Conservation (phyloP, 2,329 filamentous ascomycete genomes). For the Stemphylium vesicarium region DNA sequence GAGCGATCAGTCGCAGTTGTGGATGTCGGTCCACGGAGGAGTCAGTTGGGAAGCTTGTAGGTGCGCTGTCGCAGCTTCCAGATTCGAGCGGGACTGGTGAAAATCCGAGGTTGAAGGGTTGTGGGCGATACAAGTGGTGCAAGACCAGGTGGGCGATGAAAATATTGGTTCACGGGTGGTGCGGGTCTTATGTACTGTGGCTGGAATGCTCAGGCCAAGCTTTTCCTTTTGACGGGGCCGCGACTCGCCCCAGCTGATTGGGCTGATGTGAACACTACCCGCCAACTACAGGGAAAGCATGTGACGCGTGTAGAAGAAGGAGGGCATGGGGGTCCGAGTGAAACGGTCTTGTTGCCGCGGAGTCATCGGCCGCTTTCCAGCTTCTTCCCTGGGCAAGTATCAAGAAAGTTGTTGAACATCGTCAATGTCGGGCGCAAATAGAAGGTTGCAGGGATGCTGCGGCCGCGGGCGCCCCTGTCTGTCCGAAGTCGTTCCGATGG, state of each 20-base stretch:
- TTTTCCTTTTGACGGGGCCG: slow-evolving; percentile 11
- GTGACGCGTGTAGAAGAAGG: slow-evolving; percentile 6
- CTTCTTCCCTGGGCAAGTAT: not conserved
- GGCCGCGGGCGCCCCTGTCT: slow-evolving; percentile 4
- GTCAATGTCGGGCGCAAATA: not conserved
- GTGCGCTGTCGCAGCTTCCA: slow-evolving; percentile 17
- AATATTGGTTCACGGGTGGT: slow-evolving; percentile 21
- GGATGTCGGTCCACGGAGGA: slow-evolving; percentile 22
- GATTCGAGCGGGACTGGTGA: slow-evolving; percentile 4
- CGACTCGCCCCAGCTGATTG: slow-evolving; percentile 10
- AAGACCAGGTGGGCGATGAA: slow-evolving; percentile 38
- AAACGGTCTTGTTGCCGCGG: not conserved
- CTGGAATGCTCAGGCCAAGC: slow-evolving; percentile 6
- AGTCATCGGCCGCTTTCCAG: slow-evolving; percentile 4
- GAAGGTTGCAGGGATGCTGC: slow-evolving; percentile 1
- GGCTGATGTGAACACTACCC: slow-evolving; percentile 6
- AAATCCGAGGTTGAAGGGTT: not conserved
- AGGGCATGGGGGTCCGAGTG: not conserved
- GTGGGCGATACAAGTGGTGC: slow-evolving; percentile 11
- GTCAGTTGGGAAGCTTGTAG: slow-evolving; percentile 22
- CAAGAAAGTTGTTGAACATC: slow-evolving; percentile 1
- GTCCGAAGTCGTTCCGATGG: not conserved
- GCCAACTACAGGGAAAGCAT: slow-evolving; percentile 4
- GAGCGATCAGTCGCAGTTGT: slow-evolving; percentile 37
- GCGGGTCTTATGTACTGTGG: slow-evolving; percentile 15